Percentiles rank a stretch among this genome's conserved stretches.
phyloP scores from a whole-genome alignment of 2,329 filamentous ascomycete species.

The Sphaerostilbella broomeana region DNA sequence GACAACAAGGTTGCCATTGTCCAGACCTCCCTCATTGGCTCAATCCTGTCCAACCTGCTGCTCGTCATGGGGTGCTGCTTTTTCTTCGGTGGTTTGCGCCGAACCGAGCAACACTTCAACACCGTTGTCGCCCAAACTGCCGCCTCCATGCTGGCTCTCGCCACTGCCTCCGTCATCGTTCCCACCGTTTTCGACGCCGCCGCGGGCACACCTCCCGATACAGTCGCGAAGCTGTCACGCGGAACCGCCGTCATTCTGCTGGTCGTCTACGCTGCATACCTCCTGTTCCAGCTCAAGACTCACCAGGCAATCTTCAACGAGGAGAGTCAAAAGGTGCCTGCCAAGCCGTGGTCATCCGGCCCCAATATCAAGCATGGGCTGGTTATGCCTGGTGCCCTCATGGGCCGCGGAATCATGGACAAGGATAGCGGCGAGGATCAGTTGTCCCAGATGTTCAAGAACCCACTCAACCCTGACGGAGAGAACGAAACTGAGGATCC shows the following conservation, averaged over 20 bases:
- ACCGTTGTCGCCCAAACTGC: slow-evolving; percentile 86
- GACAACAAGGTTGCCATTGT: slow-evolving; percentile 75
- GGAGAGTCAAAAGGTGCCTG: slow-evolving; percentile 70
- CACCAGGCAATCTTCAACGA: slow-evolving; percentile 75
- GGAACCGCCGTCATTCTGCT: slow-evolving; percentile 76
- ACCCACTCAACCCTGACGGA: slow-evolving; percentile 40
- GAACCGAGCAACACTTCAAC: slow-evolving; percentile 84
- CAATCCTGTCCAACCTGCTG: slow-evolving; percentile 83
- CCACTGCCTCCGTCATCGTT: slow-evolving; percentile 77
- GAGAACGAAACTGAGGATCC: slow-evolving; percentile 67
- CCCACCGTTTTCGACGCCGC: slow-evolving; percentile 73
- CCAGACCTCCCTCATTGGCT: slow-evolving; percentile 86
- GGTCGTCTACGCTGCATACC: slow-evolving; percentile 74
- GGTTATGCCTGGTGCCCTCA: slow-evolving; percentile 33
- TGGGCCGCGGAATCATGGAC: slow-evolving; percentile 29
- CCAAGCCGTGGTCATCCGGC: slow-evolving; percentile 36
- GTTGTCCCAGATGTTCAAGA: slow-evolving; percentile 38
- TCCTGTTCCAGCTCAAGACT: slow-evolving; percentile 87
- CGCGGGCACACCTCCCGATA: slow-evolving; percentile 33
- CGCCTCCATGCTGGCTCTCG: slow-evolving; percentile 70
- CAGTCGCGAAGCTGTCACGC: slow-evolving; percentile 59
- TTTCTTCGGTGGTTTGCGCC: slow-evolving; percentile 75
- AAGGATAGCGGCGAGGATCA: slow-evolving; percentile 33
- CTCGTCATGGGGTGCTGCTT: slow-evolving; percentile 90
- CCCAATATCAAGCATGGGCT: slow-evolving; percentile 35